These are phyloP conservation scores for Zychaea mexicana DNA, from an alignment of 371 early-diverging fungal genomes.

Conservation along the genomic window DNA sequence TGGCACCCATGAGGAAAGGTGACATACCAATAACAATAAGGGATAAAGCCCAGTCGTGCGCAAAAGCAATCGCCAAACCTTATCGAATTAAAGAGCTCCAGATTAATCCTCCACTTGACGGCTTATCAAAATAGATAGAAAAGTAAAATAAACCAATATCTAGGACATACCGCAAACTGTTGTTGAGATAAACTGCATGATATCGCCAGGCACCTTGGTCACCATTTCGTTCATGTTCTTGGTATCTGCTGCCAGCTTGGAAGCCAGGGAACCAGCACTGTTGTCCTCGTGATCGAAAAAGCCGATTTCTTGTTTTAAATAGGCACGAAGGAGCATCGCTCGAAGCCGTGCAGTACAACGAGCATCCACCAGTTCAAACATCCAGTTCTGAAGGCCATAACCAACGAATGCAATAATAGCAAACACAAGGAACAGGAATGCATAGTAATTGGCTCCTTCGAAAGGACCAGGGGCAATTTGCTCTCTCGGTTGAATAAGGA, in stretches of 20 bases:
- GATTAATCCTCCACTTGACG: background rate
- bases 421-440: constrained; percentile 69
- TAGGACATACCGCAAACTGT: constrained; percentile 25
- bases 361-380: constrained; percentile 54
- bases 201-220: constrained; percentile 57
- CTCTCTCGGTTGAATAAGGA: constrained; percentile 17
- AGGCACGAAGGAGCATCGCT: constrained; percentile 49
- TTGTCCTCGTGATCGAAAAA: constrained; percentile 83
- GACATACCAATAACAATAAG: constrained; percentile 56
- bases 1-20: constrained; percentile 54
- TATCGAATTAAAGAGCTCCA: too few relatives aligned
- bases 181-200: constrained; percentile 48
- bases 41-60: constrained; percentile 56
- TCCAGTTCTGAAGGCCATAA: constrained; percentile 22
- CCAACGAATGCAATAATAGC: constrained; percentile 52
- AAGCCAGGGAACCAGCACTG: constrained; percentile 76
- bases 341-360: constrained; percentile 60
- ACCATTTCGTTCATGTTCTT: constrained; percentile 60
- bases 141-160: too few relatives aligned
- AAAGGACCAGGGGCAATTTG: constrained; percentile 30
- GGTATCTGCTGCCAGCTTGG: constrained; percentile 79
- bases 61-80: constrained; percentile 53
- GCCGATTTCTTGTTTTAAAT: constrained; percentile 77
- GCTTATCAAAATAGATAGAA: background rate
- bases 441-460: constrained; percentile 66